Evolutionary conservation across 192 early-diverging fungal species (phyloP).

Genomic region (Mortierella antarctica): DNA sequence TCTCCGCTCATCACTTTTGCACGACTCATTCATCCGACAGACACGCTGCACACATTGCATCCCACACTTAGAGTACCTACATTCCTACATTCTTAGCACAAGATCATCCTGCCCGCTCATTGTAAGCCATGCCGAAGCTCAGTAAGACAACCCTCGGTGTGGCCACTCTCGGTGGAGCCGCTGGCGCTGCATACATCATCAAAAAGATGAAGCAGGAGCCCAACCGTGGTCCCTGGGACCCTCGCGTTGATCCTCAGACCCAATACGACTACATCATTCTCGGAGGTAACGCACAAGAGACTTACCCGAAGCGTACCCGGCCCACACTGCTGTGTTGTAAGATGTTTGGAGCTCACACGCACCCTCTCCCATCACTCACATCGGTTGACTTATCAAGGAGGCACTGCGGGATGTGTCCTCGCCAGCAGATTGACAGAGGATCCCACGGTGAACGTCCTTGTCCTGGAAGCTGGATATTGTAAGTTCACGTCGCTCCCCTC

Average conservation of each 20-base stretch:
- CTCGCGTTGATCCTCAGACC: conserved; percentile 4
- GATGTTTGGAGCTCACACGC: neutral
- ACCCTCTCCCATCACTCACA: neutral
- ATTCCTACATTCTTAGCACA: too few relatives aligned
- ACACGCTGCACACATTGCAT: too few relatives aligned
- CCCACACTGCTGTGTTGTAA: too few relatives aligned
- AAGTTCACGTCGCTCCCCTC: neutral
- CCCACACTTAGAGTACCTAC: too few relatives aligned
- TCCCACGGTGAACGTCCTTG: conserved; percentile 29
- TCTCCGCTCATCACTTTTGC: too few relatives aligned
- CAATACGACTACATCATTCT: conserved; percentile 44
- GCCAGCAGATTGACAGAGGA: conserved; percentile 48
- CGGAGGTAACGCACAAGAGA: conserved; percentile 16
- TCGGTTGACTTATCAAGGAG: conserved; percentile 2
- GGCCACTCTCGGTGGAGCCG: conserved; percentile 9
- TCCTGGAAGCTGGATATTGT: conserved; percentile 47
- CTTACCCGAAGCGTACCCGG: too few relatives aligned
- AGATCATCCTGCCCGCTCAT: neutral
- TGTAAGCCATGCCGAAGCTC: conserved; percentile 15
- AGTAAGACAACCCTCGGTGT: conserved; percentile 18
- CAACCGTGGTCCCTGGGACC: conserved; percentile 32
- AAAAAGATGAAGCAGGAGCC: conserved; percentile 35
- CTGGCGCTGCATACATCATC: conserved; percentile 12
- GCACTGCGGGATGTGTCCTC: conserved; percentile 51
- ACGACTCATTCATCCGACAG: too few relatives aligned